Evolutionary conservation across 2,329 filamentous ascomycete species (phyloP).

Genomic region (Ramularia collo-cygni): DNA sequence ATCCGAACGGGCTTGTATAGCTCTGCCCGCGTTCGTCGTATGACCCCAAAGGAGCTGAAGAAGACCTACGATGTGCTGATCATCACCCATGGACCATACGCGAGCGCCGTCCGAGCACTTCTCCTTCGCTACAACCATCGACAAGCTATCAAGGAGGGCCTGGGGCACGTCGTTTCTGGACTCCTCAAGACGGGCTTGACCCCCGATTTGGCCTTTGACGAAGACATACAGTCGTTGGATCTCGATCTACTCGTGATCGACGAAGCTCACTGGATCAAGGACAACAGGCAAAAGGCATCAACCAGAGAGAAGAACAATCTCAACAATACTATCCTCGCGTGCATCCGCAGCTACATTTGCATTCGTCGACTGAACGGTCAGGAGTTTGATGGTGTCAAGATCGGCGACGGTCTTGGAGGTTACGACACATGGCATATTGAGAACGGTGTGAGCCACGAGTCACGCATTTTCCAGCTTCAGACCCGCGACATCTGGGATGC

Average conservation of each 20-base stretch:
- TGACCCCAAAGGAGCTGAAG: conserved; percentile 61
- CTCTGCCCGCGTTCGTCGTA: conserved; percentile 66
- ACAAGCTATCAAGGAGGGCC: background rate
- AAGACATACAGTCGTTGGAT: conserved; percentile 49
- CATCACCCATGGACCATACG: background rate
- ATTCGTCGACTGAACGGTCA: background rate
- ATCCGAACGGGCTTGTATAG: conserved; percentile 61
- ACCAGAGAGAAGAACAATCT: background rate
- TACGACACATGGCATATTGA: too few species aligned
- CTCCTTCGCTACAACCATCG: background rate
- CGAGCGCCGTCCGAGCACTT: background rate
- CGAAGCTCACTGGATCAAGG: conserved; percentile 90
- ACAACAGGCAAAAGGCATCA: conserved; percentile 36
- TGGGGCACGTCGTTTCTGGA: background rate
- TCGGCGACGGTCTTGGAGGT: too few species aligned
- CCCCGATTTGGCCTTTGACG: conserved; percentile 54
- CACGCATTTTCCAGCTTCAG: background rate
- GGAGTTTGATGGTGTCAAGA: background rate
- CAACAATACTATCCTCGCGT: background rate
- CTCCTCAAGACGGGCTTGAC: background rate
- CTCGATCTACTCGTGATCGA: conserved; percentile 59
- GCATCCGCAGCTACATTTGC: background rate
- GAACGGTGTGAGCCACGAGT: background rate
- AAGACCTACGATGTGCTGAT: conserved; percentile 29
- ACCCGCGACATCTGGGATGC: background rate